Base-by-base conservation (phyloP, 129 eudicot genomes). In the Tagetes patula region DNA sequence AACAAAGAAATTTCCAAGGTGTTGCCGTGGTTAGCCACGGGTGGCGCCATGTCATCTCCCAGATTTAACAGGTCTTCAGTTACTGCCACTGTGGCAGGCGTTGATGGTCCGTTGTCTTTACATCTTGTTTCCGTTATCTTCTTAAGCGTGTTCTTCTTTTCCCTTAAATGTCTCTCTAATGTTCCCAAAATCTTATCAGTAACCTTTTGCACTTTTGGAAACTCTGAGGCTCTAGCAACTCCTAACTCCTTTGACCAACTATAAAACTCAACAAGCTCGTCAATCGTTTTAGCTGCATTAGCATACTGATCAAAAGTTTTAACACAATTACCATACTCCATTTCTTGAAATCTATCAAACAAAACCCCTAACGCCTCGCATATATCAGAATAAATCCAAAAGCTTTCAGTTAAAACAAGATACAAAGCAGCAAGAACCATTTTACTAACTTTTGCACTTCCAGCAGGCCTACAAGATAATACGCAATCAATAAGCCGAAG, bases 401-500 rank as follows among this genome's bases (percentile, higher is more conserved):
- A 89, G 72, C 92, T 89, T 69, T 89, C 92, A 72, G 76, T 89
- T 72, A 89, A 80, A 73, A 82, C 33, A 27, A 80, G 68, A 56
- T 78, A 75, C 39, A 89, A 70, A 2, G 87, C 92, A 37, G 83
- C 75, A 77, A 82, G 80, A 49, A 89, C 75, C 82, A 84, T 82
- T 79, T 80, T 84, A 81, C 80, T 77, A 76, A 74, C 68, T 75
- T 82, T 89, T 2, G 92, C 89, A 64, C 48, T 71, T 8, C 96
- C 92, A 37, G 79, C 83, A 10, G 92, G 96, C 70, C 85, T 83
- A 54, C 89, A 89, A 45, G 89, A 82, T 75, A 89, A 84, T 48
- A 86, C 84, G 10, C 92, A 75, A 77, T 84, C 89, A 81, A 89
- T 80, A 76, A 89, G 79, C 65, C 80, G 64, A 65, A 86, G 83